Conservation (phyloP, 1,284 basidiomycete species). For the Ceratobasidium sp. region DNA sequence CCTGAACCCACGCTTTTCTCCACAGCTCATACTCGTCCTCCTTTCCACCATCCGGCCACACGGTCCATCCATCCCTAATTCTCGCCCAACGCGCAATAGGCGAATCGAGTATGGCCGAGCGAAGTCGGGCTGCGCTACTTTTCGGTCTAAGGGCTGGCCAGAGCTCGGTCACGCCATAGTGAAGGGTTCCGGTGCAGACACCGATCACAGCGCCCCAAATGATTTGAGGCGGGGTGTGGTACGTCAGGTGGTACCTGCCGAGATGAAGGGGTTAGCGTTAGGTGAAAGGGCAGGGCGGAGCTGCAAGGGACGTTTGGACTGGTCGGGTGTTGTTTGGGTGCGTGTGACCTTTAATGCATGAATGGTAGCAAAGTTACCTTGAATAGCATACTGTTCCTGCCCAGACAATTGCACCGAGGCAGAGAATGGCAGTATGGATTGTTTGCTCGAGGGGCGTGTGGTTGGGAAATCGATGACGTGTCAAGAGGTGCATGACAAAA, state of each 20-base stretch:
- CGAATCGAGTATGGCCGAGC: conserved; percentile 67
- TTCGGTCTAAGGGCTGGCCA: conserved; percentile 67
- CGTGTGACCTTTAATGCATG: neutral
- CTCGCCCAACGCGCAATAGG: conserved; percentile 75
- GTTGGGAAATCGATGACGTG: conserved; percentile 73
- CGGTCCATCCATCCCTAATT: conserved; percentile 82
- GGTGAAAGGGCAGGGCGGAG: neutral
- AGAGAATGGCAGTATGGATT: conserved; percentile 64
- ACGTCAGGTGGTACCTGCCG: conserved; percentile 76
- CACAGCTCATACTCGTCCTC: conserved; percentile 76
- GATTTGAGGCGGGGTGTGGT: conserved; percentile 80
- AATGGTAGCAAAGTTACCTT: conserved; percentile 62
- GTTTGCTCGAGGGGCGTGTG: conserved; percentile 61
- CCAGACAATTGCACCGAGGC: conserved; percentile 68
- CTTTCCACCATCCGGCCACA: conserved; percentile 79
- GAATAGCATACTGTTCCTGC: conserved; percentile 81
- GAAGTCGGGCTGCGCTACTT: conserved; percentile 66
- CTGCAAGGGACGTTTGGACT: neutral
- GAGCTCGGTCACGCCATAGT: conserved; percentile 74
- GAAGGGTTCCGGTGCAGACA: conserved; percentile 65
- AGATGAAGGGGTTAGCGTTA: conserved; percentile 5
- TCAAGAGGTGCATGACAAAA: conserved; percentile 77
- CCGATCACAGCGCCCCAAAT: conserved; percentile 81
- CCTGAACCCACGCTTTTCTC: conserved; percentile 62
- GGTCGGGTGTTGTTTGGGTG: conserved; percentile 10